Conservation (phyloP, 768 basidiomycete species). For the Kondoa malvinella region DNA sequence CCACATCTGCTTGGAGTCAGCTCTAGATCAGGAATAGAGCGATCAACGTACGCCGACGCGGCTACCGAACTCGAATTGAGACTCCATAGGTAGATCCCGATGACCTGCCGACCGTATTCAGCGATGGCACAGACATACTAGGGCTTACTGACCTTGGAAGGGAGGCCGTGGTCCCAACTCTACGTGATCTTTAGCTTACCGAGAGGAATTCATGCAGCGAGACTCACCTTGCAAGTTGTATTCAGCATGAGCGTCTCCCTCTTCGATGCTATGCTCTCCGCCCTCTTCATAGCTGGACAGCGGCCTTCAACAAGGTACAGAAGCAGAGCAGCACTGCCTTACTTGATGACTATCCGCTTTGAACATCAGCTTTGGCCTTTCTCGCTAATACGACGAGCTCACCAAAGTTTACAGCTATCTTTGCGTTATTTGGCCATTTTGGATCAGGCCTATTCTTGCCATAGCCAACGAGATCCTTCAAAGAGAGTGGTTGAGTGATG, state of each 20-base stretch:
- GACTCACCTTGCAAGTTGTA: slow-evolving; percentile 8
- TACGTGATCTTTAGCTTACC: no score
- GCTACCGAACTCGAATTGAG: slow-evolving; percentile 29
- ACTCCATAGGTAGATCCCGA: slow-evolving; percentile 1
- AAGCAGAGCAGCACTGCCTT: neutral
- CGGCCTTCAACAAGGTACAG: neutral
- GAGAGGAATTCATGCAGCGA: no score
- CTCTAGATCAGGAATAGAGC: neutral
- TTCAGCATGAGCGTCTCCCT: slow-evolving; percentile 15
- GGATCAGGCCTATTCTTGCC: neutral
- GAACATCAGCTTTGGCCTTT: neutral
- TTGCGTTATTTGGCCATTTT: slow-evolving; percentile 17
- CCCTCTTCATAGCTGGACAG: slow-evolving; percentile 20
- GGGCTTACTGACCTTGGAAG: no score
- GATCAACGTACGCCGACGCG: slow-evolving; percentile 21
- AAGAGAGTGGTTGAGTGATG: no score
- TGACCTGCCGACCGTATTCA: neutral
- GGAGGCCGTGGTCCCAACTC: no score
- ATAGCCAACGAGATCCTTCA: slow-evolving; percentile 11
- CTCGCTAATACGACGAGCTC: neutral
- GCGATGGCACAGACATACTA: no score
- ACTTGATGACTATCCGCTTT: neutral
- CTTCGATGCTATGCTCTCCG: slow-evolving; percentile 20
- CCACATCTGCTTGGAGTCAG: slow-evolving; percentile 21
- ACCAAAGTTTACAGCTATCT: slow-evolving; percentile 21